Conservation (phyloP, 257 asterid genomes). For the Salvia hispanica region DNA sequence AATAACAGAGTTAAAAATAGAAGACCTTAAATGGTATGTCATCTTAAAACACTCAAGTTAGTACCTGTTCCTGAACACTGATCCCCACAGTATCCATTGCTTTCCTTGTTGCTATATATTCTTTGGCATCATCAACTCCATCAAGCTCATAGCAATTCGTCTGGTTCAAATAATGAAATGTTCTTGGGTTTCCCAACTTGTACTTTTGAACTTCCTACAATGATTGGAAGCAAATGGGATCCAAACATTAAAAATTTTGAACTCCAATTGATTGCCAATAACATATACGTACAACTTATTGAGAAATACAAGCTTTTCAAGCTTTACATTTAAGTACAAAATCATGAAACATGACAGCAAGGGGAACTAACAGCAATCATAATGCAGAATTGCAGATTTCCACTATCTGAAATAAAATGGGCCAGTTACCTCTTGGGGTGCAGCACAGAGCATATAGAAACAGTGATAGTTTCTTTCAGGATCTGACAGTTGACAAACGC, state of each 20-base stretch:
- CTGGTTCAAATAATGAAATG: slow-evolving; percentile 94
- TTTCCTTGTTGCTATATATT: slow-evolving; percentile 79
- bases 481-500: slow-evolving; percentile 98
- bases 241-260: neutral
- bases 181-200: slow-evolving; percentile 82
- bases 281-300: neutral
- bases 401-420: too few species aligned
- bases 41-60: slow-evolving; percentile 20
- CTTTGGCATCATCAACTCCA: slow-evolving; percentile 83
- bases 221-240: slow-evolving; percentile 32
- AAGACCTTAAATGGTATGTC: slow-evolving; percentile 7
- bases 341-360: slow-evolving; percentile 1
- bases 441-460: slow-evolving; percentile 98
- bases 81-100: slow-evolving; percentile 99
- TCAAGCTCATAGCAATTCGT: slow-evolving; percentile 80
- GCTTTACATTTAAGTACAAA: slow-evolving; percentile 10
- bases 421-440: slow-evolving; percentile 79
- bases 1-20: slow-evolving; percentile 24
- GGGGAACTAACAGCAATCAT: slow-evolving; percentile 17
- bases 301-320: neutral
- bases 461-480: slow-evolving; percentile 99
- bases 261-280: neutral
- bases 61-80: slow-evolving; percentile 86
- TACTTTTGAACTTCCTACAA: slow-evolving; percentile 70
- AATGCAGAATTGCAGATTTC: neutral